Evolutionary conservation across 2,329 filamentous ascomycete genomes (phyloP).

Genomic region (Aschersonia sp.): DNA sequence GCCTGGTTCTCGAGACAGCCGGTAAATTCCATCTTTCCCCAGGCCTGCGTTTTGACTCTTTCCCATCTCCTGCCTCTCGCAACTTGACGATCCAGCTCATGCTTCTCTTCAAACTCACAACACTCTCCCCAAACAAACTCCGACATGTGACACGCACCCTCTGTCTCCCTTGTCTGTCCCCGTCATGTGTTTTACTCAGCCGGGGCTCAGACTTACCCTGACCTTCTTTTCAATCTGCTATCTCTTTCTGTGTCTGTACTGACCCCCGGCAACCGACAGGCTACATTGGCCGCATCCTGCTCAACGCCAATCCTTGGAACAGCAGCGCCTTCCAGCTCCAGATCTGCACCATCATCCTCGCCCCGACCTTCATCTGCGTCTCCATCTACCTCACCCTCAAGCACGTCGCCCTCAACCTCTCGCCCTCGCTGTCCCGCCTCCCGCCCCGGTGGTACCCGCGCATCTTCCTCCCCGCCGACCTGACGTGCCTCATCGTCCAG

Average conservation of each 20-base stretch:
- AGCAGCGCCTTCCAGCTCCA: conserved; percentile 39
- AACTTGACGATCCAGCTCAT: not conserved
- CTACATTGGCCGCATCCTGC: conserved; percentile 35
- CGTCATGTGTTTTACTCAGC: too few relatives aligned
- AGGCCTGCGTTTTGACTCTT: too few relatives aligned
- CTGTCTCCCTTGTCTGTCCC: too few relatives aligned
- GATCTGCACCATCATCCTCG: conserved; percentile 43
- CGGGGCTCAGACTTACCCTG: not conserved
- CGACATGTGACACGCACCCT: too few relatives aligned
- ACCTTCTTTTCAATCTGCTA: not conserved
- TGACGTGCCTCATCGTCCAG: conserved; percentile 43
- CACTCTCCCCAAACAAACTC: too few relatives aligned
- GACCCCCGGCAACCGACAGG: conserved; percentile 17
- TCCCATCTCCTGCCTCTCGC: not conserved
- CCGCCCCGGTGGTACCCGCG: conserved; percentile 36
- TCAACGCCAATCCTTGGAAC: conserved; percentile 40
- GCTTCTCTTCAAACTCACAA: too few relatives aligned
- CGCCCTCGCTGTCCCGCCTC: conserved; percentile 34
- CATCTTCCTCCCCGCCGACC: conserved; percentile 44
- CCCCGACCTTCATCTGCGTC: conserved; percentile 45
- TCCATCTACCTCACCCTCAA: conserved; percentile 50
- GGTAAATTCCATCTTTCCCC: conserved; percentile 16
- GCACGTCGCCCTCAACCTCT: conserved; percentile 36
- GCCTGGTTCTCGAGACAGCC: conserved; percentile 34
- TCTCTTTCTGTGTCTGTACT: too few relatives aligned